Percentiles rank a stretch among this genome's conserved stretches.
phyloP scores from a whole-genome alignment of 176 grass and related monocot genomes.

The Ampelocalamus luodianensis region DNA sequence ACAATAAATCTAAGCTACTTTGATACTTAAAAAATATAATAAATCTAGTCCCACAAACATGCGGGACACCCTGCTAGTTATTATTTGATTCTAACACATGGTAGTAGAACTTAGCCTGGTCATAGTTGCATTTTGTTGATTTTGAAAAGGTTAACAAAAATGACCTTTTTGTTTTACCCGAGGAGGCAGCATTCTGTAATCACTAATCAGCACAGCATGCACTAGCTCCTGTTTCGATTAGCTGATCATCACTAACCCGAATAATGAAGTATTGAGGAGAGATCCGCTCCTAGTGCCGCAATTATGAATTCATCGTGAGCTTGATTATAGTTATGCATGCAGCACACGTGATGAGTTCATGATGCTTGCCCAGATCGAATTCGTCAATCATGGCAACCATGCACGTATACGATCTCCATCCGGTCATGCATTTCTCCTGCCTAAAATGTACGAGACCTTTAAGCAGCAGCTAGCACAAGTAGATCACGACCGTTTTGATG shows the following conservation, averaged over 20 bases:
- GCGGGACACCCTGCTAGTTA: too few relatives aligned
- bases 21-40: too few relatives aligned
- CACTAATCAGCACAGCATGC: too few relatives aligned
- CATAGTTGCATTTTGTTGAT: not conserved
- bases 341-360: slow-evolving; percentile 53
- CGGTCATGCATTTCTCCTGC: not conserved
- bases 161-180: not conserved
- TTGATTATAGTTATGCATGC: slow-evolving; percentile 2
- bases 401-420: slow-evolving; percentile 25
- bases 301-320: not conserved
- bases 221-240: not conserved
- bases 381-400: slow-evolving; percentile 35
- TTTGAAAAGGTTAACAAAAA: not conserved
- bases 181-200: not conserved
- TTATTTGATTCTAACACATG: too few relatives aligned
- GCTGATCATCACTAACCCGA: not conserved
- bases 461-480: too few relatives aligned
- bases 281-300: not conserved
- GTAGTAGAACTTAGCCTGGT: too few relatives aligned
- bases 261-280: not conserved
- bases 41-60: too few relatives aligned
- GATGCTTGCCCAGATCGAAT: slow-evolving; percentile 9
- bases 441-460: too few relatives aligned
- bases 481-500: too few relatives aligned
- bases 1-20: too few relatives aligned